These are phyloP conservation scores for Stereocaulon alpinum DNA, from an alignment of 495 filamentous ascomycete genomes.

Conservation along the genomic window DNA sequence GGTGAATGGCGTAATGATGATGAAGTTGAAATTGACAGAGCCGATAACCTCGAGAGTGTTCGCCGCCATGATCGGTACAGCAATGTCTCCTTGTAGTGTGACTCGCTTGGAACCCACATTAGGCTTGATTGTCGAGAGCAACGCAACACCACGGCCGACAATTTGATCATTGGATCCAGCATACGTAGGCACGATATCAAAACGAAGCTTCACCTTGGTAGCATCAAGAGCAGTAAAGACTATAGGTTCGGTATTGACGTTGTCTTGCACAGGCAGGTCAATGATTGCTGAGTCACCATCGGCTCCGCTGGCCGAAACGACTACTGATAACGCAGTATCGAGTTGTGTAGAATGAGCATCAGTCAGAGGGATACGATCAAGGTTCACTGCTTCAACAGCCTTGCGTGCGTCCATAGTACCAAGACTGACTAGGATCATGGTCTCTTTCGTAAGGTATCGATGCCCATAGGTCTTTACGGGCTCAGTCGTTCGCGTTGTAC, in stretches of 20 bases:
- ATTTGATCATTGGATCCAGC: slow-evolving; percentile 78
- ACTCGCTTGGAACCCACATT: slow-evolving; percentile 70
- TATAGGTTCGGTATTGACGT: slow-evolving; percentile 85
- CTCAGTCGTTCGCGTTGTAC: slow-evolving; percentile 43
- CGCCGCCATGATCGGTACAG: slow-evolving; percentile 76
- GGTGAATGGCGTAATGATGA: slow-evolving; percentile 86
- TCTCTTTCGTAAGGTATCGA: slow-evolving; percentile 80
- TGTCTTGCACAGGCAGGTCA: slow-evolving; percentile 88
- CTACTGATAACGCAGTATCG: slow-evolving; percentile 85
- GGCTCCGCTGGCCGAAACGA: slow-evolving; percentile 83
- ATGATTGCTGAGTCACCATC: slow-evolving; percentile 77
- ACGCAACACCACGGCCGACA: slow-evolving; percentile 82
- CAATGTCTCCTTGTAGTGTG: slow-evolving; percentile 85
- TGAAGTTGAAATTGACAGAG: slow-evolving; percentile 89
- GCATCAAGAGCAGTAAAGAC: slow-evolving; percentile 71
- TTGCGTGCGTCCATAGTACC: slow-evolving; percentile 91
- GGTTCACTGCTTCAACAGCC: slow-evolving; percentile 63
- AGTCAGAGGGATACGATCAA: slow-evolving; percentile 80
- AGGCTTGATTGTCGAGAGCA: slow-evolving; percentile 76
- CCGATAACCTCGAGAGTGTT: slow-evolving; percentile 84
- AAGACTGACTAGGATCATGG: slow-evolving; percentile 82
- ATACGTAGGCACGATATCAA: slow-evolving; percentile 97
- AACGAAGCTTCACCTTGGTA: slow-evolving; percentile 75
- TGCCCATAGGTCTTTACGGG: slow-evolving; percentile 93
- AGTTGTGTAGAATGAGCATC: slow-evolving; percentile 85